Evolutionary conservation across 2,329 filamentous ascomycete species (phyloP).

Genomic region (Zarea fungicola): DNA sequence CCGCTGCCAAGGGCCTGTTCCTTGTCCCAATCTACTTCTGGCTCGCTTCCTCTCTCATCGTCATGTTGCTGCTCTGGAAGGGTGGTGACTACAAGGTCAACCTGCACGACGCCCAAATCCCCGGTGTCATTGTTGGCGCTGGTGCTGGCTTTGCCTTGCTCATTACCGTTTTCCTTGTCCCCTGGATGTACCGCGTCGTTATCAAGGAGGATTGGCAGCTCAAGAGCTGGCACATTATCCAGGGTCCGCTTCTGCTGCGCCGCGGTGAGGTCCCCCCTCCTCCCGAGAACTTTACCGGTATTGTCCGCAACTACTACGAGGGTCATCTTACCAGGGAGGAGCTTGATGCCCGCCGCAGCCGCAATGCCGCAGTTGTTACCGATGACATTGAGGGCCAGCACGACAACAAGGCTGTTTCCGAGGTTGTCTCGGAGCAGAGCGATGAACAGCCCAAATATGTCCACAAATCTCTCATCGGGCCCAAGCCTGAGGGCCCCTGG

Average conservation of each 20-base stretch:
- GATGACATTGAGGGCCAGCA: constrained; percentile 21
- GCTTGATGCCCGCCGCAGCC: constrained; percentile 38
- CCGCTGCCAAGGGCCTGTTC: constrained; percentile 47
- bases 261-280: constrained; percentile 35
- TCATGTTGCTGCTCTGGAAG: constrained; percentile 58
- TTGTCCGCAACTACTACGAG: constrained; percentile 50
- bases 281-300: constrained; percentile 36
- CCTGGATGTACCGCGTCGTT: constrained; percentile 54
- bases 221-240: constrained; percentile 46
- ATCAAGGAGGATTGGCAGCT: constrained; percentile 58
- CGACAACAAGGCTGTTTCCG: constrained; percentile 22
- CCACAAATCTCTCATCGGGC: constrained; percentile 31
- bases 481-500: constrained; percentile 39
- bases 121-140: constrained; percentile 49
- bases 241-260: constrained; percentile 48
- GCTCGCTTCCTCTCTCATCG: constrained; percentile 47
- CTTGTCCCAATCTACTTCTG: constrained; percentile 53
- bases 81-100: constrained; percentile 41
- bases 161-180: constrained; percentile 49
- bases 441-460: constrained; percentile 28
- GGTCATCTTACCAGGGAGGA: constrained; percentile 51
- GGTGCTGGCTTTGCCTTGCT: constrained; percentile 46
- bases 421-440: constrained; percentile 28
- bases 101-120: constrained; percentile 43
- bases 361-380: constrained; percentile 16